Evolutionary conservation across 176 grass and related monocot genomes (phyloP).

Genomic region (Alloteropsis semialata): DNA sequence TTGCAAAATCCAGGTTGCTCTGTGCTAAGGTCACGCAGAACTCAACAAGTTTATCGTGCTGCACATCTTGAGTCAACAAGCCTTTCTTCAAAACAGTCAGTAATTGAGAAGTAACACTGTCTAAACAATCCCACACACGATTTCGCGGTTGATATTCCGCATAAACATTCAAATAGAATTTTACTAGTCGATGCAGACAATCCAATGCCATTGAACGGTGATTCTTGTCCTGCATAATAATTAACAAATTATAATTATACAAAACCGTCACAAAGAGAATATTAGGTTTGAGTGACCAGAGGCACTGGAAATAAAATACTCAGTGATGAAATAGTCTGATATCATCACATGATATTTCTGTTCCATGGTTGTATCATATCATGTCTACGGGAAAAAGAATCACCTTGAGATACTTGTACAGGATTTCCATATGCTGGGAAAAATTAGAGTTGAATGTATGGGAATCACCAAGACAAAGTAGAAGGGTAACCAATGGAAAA

Average conservation of each 20-base stretch:
- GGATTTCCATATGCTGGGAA: conserved; percentile 70
- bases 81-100: conserved; percentile 88
- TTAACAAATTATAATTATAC: conserved; percentile 22
- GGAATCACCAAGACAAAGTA: conserved; percentile 92
- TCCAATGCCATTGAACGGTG: conserved; percentile 98
- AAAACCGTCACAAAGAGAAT: conserved; percentile 28
- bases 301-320: not conserved
- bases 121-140: conserved; percentile 89
- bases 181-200: conserved; percentile 93
- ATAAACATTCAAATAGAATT: conserved; percentile 98
- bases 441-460: conserved; percentile 75
- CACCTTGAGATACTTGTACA: conserved; percentile 98
- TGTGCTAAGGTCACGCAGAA: conserved; percentile 93
- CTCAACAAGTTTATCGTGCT: conserved; percentile 98
- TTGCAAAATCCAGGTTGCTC: conserved; percentile 88
- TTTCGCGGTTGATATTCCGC: conserved; percentile 75
- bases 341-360: not conserved
- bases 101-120: conserved; percentile 95
- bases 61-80: conserved; percentile 88
- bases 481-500: conserved; percentile 87
- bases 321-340: conserved; percentile 12
- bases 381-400: not conserved
- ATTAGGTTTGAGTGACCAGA: conserved; percentile 14
- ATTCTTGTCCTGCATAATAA: conserved; percentile 85
- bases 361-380: not conserved